Percentiles rank a stretch among this genome's conserved stretches.
Evolutionary conservation across 441 rosid species (phyloP).

Genomic region (Arabidopsis lyrata): DNA sequence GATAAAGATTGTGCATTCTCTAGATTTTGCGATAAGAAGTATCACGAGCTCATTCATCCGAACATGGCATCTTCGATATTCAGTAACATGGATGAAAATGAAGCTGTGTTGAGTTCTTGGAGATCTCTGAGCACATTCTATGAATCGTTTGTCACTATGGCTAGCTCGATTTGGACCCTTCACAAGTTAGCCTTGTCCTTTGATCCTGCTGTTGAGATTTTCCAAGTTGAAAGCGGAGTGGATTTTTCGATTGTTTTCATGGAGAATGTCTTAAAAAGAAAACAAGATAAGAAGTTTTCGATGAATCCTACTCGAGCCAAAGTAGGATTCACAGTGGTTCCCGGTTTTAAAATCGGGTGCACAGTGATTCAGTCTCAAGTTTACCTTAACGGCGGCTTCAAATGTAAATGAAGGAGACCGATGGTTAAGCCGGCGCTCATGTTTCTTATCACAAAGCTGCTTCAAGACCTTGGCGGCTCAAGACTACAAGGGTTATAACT

Average conservation of each 20-base stretch:
- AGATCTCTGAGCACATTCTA: slow-evolving; percentile 59
- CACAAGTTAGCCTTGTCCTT: slow-evolving; percentile 67
- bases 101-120: slow-evolving; percentile 70
- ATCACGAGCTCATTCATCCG: slow-evolving; percentile 68
- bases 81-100: slow-evolving; percentile 56
- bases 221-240: slow-evolving; percentile 65
- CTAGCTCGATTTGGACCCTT: slow-evolving; percentile 67
- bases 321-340: slow-evolving; percentile 74
- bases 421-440: slow-evolving; percentile 9
- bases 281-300: slow-evolving; percentile 25
- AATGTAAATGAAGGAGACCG: slow-evolving; percentile 51
- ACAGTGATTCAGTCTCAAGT: slow-evolving; percentile 68
- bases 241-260: slow-evolving; percentile 68
- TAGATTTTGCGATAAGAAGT: slow-evolving; percentile 68
- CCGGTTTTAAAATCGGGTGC: slow-evolving; percentile 66
- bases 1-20: slow-evolving; percentile 59
- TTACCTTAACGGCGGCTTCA: slow-evolving; percentile 54
- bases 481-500: slow-evolving; percentile 12
- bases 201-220: slow-evolving; percentile 69
- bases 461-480: slow-evolving; percentile 16
- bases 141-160: slow-evolving; percentile 66
- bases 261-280: slow-evolving; percentile 58
- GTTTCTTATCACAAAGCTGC: neutral
- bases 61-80: slow-evolving; percentile 71
- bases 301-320: slow-evolving; percentile 48